Base-by-base conservation (phyloP, 108 stramenopile species). In the Chaetoceros tenuissimus region DNA sequence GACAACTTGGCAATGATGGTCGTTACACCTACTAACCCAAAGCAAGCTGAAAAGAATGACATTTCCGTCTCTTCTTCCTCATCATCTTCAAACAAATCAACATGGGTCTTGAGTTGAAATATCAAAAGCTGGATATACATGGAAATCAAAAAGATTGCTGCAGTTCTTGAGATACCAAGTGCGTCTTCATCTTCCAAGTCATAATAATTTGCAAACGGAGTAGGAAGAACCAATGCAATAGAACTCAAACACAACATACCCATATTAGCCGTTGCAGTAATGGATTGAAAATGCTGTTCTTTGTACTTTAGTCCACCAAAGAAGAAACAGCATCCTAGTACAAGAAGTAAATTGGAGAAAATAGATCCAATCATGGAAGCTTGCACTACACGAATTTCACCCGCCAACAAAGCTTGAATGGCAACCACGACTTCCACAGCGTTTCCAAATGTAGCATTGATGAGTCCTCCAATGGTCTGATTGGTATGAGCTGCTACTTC, bases 391-490 rank as follows among this genome's bases (percentile, higher is more conserved):
- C 90, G 84, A 62, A 87, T 80, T 57, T 90, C 90, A 27, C 81
- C 69, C 1, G 71, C 76, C 60, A 81, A 48, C 21, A 96, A 52
- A 1, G 93, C 94, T 31, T 91, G 82, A 31, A 95, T 82, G 10
- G 83, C 89, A 30, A 94, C 82, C 7, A 97, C 88, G 5, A 96
- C 67, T 67, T 97, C 97, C 19, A 94, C 92, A 16, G 93, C 91
- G 69, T 98, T 98, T 46, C 97, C 97, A 65, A 98, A 93, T 25
- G 97, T 95, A 29, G 95, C 97, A 75, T 98, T 96, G 69, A 98
- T 69, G 16, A 98, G 68, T 51, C 97, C 97, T 8, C 95, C 97
- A 55, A 97, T 78, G 0, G 90, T 82, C 50, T 96, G 82, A 59
- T 94, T 96, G 21, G 96, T 98, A 73, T 98, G 95, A 3, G 89